These are phyloP conservation scores for Parsonsia alboflavescens DNA, from an alignment of 257 asterid genomes.

Conservation along the genomic window DNA sequence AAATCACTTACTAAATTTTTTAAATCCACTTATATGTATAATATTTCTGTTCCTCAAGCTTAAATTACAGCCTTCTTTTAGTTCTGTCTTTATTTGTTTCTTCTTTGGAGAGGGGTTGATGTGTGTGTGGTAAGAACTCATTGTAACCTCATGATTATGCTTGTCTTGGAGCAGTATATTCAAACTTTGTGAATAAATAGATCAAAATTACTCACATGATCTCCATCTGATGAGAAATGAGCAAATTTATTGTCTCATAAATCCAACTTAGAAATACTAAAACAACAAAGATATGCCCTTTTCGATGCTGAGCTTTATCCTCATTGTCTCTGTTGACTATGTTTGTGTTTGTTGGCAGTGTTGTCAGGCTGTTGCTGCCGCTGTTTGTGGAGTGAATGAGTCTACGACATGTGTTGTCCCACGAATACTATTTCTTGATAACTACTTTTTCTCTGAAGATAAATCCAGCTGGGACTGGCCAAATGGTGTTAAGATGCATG, in stretches of 20 bases:
- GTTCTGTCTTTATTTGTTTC: not conserved
- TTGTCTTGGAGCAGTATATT: too few species aligned
- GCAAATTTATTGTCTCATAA: not conserved
- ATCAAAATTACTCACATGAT: not conserved
- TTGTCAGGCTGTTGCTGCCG: conserved; percentile 80
- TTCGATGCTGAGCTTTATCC: not conserved
- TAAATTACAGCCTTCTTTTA: not conserved
- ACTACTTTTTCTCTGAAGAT: conserved; percentile 47
- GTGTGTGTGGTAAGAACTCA: not conserved
- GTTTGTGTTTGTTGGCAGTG: conserved; percentile 46
- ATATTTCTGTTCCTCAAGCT: not conserved
- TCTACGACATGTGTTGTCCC: conserved; percentile 57
- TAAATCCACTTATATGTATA: not conserved
- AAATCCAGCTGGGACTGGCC: conserved; percentile 86
- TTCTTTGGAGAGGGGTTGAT: not conserved
- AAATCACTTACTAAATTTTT: not conserved
- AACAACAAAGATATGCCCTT: not conserved
- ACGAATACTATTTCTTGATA: conserved; percentile 71
- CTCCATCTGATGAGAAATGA: not conserved
- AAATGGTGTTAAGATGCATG: conserved; percentile 59
- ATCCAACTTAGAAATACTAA: not conserved
- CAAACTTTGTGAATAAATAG: not conserved
- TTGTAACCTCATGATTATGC: too few species aligned
- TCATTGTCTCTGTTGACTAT: not conserved
- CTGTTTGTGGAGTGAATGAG: conserved; percentile 52